Evolutionary conservation across 2,329 filamentous ascomycete species (phyloP), one percentile per base, ranked within the genome.

Genomic region (Botrytis fragariae): DNA sequence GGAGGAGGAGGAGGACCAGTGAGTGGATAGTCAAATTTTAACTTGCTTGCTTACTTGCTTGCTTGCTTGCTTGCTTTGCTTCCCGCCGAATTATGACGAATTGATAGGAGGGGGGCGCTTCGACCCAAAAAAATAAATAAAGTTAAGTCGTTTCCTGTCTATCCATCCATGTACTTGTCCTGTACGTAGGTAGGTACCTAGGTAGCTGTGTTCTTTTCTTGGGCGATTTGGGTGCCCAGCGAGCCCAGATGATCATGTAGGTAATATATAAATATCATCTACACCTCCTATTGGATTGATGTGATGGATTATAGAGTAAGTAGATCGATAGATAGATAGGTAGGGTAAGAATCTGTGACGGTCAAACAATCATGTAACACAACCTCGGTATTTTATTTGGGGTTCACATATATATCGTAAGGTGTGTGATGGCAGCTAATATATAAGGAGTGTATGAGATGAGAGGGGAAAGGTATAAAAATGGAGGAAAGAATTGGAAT

Each of bases 71-170:
- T 54, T 29, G 10, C 48, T 54, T 29, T 25, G 12, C 25, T 54
- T 54, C 14, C 32, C 10, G 20, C 22, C 35, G 12, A 22, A 25
- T 61, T 61, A 61, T 61, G 59, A 61, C 59, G 59, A 61, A 61
- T 37, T 61, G 59, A 61, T 61, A 61, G 59, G 59, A 61, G 32
- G 59, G 57, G 32, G 59, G 35, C 59, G 59, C 59, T 61, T 61
- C 59, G 59, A 61, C 59, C 59, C 32, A 61, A 39, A 37, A 6
- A 35, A 59, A 37, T 37, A 60, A 51, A 51, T 51, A 51, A n/a
- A 51, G 12, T 51, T 14, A 51, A 37, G 32, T 60, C 32, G 18
- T 60, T 60, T 60, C 57, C 32, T 6, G 20, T 45, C 44, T 48
- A 22, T 48, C 45, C 45, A 48, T 35, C 22, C 32, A 35, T 60